Conservation (phyloP, 2,329 filamentous ascomycete species). For the Rasamsonia emersonii region DNA sequence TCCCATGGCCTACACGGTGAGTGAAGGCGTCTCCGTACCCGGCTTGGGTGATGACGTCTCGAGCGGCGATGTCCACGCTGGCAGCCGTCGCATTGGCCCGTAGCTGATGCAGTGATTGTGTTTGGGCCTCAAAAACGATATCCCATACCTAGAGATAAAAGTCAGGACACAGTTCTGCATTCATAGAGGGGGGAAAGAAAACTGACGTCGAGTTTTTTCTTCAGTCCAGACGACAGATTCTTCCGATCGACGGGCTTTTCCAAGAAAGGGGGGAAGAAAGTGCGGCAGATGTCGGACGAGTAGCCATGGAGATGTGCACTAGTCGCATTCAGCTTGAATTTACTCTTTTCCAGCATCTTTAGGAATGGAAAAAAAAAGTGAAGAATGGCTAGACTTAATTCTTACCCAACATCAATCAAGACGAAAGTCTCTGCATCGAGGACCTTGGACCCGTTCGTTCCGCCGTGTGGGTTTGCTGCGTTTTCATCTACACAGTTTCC, state of each 20-base stretch:
- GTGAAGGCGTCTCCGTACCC: constrained; percentile 54
- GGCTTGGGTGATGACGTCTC: constrained; percentile 47
- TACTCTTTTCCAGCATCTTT: background rate
- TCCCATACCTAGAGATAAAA: constrained; percentile 43
- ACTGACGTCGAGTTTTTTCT: constrained; percentile 40
- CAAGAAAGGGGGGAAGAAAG: constrained; percentile 44
- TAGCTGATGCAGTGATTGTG: constrained; percentile 45
- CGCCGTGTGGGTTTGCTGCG: constrained; percentile 33
- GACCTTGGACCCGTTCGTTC: constrained; percentile 38
- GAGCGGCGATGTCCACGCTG: constrained; percentile 53
- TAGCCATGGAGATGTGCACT: constrained; percentile 54
- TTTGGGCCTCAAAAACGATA: constrained; percentile 55
- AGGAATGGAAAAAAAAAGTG: background rate
- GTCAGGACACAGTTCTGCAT: background rate
- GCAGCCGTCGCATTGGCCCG: constrained; percentile 47
- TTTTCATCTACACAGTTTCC: constrained; percentile 20
- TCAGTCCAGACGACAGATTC: constrained; percentile 12
- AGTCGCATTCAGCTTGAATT: background rate
- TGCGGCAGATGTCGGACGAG: constrained; percentile 55
- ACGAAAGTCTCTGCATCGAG: constrained; percentile 49
- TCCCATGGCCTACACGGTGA: constrained; percentile 55
- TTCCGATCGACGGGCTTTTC: constrained; percentile 13
- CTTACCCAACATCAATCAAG: constrained; percentile 51
- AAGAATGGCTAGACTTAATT: background rate
- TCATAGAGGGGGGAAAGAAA: background rate